phyloP scores from a whole-genome alignment of 2,329 filamentous ascomycete species.

The Colletotrichum musicola region DNA sequence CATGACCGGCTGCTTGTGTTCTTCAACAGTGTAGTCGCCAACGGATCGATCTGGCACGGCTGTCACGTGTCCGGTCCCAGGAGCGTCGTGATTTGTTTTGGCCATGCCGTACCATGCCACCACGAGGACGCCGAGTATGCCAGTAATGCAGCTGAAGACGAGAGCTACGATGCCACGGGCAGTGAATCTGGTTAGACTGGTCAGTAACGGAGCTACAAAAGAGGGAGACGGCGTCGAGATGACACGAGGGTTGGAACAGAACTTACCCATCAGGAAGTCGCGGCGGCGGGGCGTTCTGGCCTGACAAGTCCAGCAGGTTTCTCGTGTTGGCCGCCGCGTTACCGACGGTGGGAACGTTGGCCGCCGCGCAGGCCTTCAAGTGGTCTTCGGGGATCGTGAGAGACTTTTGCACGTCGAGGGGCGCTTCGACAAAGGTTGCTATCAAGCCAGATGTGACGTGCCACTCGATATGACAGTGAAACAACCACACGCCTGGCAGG shows the following conservation, averaged over 20 bases:
- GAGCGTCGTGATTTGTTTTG: constrained; percentile 11
- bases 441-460: constrained; percentile 76
- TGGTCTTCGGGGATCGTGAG: constrained; percentile 72
- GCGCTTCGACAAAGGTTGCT: constrained; percentile 74
- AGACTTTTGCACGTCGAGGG: constrained; percentile 70
- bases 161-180: constrained; percentile 79
- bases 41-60: neutral
- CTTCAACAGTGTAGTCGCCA: neutral
- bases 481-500: constrained; percentile 71
- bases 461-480: constrained; percentile 88
- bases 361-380: constrained; percentile 68
- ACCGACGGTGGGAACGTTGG: constrained; percentile 65
- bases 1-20: constrained; percentile 17
- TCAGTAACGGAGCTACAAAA: neutral
- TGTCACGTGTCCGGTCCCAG: neutral
- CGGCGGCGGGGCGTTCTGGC: constrained; percentile 67
- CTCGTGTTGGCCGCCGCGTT: constrained; percentile 81
- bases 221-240: too few relatives aligned
- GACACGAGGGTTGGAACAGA: neutral
- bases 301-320: constrained; percentile 72
- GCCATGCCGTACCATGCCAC: constrained; percentile 76
- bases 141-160: constrained; percentile 77
- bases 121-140: constrained; percentile 75
- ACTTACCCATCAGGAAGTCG: constrained; percentile 71
- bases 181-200: constrained; percentile 66